Percentiles rank a stretch among this genome's conserved stretches.
Conservation (phyloP, 805 yeast genomes). For the Myxozyma melibiosi region DNA sequence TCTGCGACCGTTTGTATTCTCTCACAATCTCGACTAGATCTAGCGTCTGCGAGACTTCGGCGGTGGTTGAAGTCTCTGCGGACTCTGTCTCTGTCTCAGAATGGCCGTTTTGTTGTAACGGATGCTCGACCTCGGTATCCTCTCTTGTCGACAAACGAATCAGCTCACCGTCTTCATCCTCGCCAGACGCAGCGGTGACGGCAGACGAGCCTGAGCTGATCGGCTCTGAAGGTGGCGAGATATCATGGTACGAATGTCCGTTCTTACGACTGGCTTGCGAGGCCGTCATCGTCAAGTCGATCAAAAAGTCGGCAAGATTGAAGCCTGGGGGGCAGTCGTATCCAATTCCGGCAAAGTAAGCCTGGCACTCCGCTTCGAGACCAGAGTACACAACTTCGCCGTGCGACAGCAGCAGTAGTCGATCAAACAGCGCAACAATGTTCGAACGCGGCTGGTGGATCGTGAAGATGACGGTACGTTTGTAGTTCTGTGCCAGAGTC, state of each 20-base stretch:
- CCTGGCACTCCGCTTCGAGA: conserved; percentile 69
- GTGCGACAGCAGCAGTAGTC: conserved; percentile 73
- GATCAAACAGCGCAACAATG: conserved; percentile 88
- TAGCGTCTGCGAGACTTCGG: neutral
- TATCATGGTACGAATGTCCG: conserved; percentile 10
- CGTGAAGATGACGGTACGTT: conserved; percentile 87
- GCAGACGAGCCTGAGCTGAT: conserved; percentile 1
- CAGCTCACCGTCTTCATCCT: conserved; percentile 18
- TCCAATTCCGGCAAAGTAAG: conserved; percentile 74
- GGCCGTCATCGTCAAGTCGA: conserved; percentile 81
- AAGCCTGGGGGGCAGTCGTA: conserved; percentile 84
- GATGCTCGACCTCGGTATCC: neutral
- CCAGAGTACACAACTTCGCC: conserved; percentile 91
- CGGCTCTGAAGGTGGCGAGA: neutral
- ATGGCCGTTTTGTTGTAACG: conserved; percentile 7
- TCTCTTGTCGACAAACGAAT: conserved; percentile 21
- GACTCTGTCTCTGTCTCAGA: neutral
- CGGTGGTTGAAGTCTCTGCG: neutral
- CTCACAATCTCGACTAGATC: conserved; percentile 39
- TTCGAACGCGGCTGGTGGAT: conserved; percentile 98
- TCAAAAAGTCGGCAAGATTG: conserved; percentile 81
- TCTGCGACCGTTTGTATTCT: conserved; percentile 37
- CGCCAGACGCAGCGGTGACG: neutral
- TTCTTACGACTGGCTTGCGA: conserved; percentile 13
- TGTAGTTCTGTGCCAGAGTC: conserved; percentile 73